Conservation (phyloP, 2,329 filamentous ascomycete species). For the Fusarium nodosum region DNA sequence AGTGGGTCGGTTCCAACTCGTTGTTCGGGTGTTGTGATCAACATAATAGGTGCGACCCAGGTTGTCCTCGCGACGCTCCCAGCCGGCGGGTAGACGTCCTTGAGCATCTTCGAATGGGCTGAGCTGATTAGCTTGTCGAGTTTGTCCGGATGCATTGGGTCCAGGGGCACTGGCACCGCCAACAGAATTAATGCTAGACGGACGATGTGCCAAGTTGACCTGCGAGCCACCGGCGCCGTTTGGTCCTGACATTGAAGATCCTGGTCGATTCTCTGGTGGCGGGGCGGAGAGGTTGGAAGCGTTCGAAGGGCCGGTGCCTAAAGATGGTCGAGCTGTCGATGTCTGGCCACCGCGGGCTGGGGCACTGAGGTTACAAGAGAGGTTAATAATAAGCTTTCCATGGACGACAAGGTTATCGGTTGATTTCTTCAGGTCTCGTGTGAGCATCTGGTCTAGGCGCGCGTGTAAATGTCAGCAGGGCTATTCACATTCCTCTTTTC, state of each 20-base stretch:
- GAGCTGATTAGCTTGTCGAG: slow-evolving; percentile 63
- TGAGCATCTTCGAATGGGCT: slow-evolving; percentile 98
- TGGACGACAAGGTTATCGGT: slow-evolving; percentile 98
- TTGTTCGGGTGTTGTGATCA: slow-evolving; percentile 96
- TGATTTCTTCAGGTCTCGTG: slow-evolving; percentile 95
- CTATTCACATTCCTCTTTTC: slow-evolving; percentile 45
- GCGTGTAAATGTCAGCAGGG: slow-evolving; percentile 42
- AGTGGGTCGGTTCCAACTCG: slow-evolving; percentile 93
- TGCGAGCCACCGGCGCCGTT: slow-evolving; percentile 62
- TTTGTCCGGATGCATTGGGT: slow-evolving; percentile 52
- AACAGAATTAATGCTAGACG: slow-evolving; percentile 62
- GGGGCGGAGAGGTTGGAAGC: slow-evolving; percentile 61
- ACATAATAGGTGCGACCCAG: slow-evolving; percentile 97
- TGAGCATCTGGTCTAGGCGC: slow-evolving; percentile 92
- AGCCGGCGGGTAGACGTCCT: slow-evolving; percentile 89
- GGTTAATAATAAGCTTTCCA: slow-evolving; percentile 95
- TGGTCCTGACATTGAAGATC: slow-evolving; percentile 65
- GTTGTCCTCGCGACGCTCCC: slow-evolving; percentile 97
- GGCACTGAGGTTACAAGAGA: slow-evolving; percentile 87
- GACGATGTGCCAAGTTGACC: slow-evolving; percentile 60
- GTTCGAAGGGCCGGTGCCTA: slow-evolving; percentile 61
- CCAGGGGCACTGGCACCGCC: slow-evolving; percentile 43
- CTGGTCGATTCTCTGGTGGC: slow-evolving; percentile 63
- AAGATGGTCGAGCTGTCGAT: slow-evolving; percentile 62
- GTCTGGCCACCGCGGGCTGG: slow-evolving; percentile 70